Evolutionary conservation across 352 stramenopile species (phyloP), one percentile per base, ranked within the genome.

Genomic region (Globisporangium acanthophoron): DNA sequence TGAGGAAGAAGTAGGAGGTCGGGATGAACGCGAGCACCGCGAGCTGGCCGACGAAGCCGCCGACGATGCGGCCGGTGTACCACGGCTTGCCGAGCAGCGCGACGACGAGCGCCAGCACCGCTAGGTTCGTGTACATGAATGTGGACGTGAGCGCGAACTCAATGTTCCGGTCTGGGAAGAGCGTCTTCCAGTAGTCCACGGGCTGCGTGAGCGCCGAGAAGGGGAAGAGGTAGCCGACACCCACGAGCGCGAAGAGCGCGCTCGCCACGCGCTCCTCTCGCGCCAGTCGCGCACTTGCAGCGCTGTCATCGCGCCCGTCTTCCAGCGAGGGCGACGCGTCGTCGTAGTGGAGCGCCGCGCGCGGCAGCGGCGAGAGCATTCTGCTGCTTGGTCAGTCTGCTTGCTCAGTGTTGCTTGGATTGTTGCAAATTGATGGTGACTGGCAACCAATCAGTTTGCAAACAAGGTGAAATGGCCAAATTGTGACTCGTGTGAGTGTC

Each of bases 171-270:
- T 92, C 79, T 3, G 85, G 85, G 58, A 92, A 94, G 16, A 92
- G 70, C 70, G 87, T 67, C 53, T 87, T 83, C 82, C 85, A 94
- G 67, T 92, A 94, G 70, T 94, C 85, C 55, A 92, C 82, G n/a
- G 85, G 85, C 67, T 94, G 85, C 44, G 85, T 94, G 58, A 94
- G 78, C 50, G 85, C 85, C 47, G 85, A 94, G 67, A 94, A 94
- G 16, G 85, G 85, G 63, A 94, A 94, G 56, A 94, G 67, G 63
- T 94, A 94, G 24, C 82, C 85, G 41, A 91, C 74, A 54, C 81
- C 83, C 21, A 91, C 74, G 50, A 92, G 74, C 52, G 74, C 64
- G 52, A 92, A 90, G 24, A 94, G 63, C 52, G 84, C 71, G 49
- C 77, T 85, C 16, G 80, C 75, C 35, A 69, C 35, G 39, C 59